Evolutionary conservation across 805 yeast species (phyloP), one percentile per base, ranked within the genome.

Genomic region (Starmera dryadoides): DNA sequence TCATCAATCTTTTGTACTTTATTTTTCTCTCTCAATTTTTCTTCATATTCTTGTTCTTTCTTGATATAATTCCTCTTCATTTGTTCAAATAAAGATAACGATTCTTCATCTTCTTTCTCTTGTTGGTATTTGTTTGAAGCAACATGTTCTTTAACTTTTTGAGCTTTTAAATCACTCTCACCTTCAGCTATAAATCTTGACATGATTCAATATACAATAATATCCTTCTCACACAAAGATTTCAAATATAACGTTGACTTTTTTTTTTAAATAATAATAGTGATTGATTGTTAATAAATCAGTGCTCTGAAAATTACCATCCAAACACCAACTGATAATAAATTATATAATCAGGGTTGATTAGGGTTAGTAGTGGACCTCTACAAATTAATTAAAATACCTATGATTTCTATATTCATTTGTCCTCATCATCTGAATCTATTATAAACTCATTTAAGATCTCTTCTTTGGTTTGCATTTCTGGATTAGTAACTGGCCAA

Each of bases 401-500:
- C n/a, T n/a, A n/a, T n/a, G n/a, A n/a, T n/a, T n/a, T n/a, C n/a
- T n/a, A n/a, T n/a, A n/a, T n/a, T n/a, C n/a, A n/a, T n/a, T n/a
- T n/a, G n/a, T n/a, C 50, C 9, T 60, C 62, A 22, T 59, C 68
- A 37, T 69, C 75, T 5, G 42, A 43, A 2, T 60, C 59, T 23
- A 79, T 55, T 5, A 67, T 62, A 45, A 56, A 80, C 52, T 79
- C 79, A 31, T 72, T 59, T 12, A 80, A 42, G 0, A 75, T 57
- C 10, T 60, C 60, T 16, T 65, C 48, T 42, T 62, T 53, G 16
- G 62, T 60, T 9, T 42, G 39, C 6, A 62, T 53, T 3, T 57
- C 51, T n/a, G n/a, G n/a, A 34, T 55, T 46, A 3, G 40, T 44
- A 0, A 59, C 49, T 20, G 70, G 56, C 71, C 71, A 52, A 53